phyloP scores from a whole-genome alignment of 2,329 filamentous ascomycete species.

The Allantophomopsis cytisporea region DNA sequence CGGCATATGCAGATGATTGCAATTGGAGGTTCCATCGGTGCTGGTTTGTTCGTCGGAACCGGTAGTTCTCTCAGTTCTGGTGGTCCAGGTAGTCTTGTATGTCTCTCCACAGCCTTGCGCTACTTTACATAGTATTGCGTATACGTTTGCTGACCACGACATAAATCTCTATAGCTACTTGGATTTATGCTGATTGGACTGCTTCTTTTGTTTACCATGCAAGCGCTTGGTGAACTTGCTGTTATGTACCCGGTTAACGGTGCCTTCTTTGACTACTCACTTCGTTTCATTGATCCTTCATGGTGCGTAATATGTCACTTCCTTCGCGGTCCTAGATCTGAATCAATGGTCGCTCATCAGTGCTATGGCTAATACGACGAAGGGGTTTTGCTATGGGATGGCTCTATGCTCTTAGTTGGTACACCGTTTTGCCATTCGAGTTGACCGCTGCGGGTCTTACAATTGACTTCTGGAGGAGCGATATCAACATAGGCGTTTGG shows the following conservation, averaged over 20 bases:
- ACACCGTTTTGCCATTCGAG: conserved; percentile 66
- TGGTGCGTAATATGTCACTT: conserved; percentile 25
- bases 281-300: conserved; percentile 76
- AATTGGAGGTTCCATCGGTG: conserved; percentile 17
- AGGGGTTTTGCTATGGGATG: conserved; percentile 1
- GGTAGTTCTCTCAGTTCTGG: conserved; percentile 41
- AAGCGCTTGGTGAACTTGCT: conserved; percentile 57
- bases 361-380: background rate
- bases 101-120: background rate
- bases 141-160: background rate
- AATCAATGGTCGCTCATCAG: background rate
- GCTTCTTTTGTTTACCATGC: conserved; percentile 31
- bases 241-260: conserved; percentile 80
- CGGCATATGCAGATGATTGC: conserved; percentile 2
- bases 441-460: conserved; percentile 75
- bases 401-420: conserved; percentile 67
- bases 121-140: background rate
- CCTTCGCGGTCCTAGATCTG: too few species aligned
- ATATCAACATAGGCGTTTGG: conserved; percentile 21
- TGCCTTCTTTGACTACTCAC: conserved; percentile 83
- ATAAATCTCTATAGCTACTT: conserved; percentile 26
- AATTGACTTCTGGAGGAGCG: conserved; percentile 60
- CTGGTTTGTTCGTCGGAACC: conserved; percentile 23
- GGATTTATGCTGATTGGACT: conserved; percentile 45
- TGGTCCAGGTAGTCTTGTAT: conserved; percentile 41